These are phyloP conservation scores for Ceratocystis cacaofunesta DNA, from an alignment of 2,329 filamentous ascomycete genomes.

Conservation along the genomic window DNA sequence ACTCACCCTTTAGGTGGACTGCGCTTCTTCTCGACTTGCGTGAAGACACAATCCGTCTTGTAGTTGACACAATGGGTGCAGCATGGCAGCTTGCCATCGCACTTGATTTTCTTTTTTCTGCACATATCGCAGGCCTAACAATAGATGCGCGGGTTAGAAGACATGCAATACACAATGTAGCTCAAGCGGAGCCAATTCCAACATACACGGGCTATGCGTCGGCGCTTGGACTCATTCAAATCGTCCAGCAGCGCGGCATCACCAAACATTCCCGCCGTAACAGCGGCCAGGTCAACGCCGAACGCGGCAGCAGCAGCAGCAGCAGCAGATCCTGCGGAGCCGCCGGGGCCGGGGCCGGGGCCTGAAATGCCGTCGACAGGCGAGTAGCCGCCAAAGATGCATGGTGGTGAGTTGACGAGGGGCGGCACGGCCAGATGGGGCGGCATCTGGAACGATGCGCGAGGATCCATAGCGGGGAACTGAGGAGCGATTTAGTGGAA, in stretches of 20 bases:
- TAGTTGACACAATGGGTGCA: constrained; percentile 96
- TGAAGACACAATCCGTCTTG: constrained; percentile 95
- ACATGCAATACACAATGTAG: background rate
- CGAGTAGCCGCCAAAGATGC: constrained; percentile 51
- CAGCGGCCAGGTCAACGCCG: constrained; percentile 37
- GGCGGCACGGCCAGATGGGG: constrained; percentile 36
- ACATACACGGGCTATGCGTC: constrained; percentile 68
- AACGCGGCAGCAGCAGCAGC: constrained; percentile 25
- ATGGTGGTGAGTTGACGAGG: constrained; percentile 51
- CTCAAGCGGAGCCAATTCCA: background rate
- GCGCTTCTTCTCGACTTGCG: constrained; percentile 96
- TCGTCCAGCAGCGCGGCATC: constrained; percentile 46
- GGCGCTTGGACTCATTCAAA: constrained; percentile 69
- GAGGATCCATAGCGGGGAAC: constrained; percentile 33
- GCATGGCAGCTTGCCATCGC: constrained; percentile 85
- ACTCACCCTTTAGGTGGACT: constrained; percentile 87
- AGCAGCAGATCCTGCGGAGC: constrained; percentile 25
- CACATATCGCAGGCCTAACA: constrained; percentile 85
- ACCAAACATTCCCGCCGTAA: constrained; percentile 42
- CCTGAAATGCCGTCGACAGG: constrained; percentile 39
- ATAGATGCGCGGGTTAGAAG: background rate
- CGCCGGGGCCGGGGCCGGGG: background rate
- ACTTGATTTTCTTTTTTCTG: constrained; percentile 94
- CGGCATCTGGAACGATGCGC: constrained; percentile 42
- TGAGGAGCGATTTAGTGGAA: background rate